These are phyloP conservation scores for Ganoderma leucocontextum DNA, from an alignment of 1,284 basidiomycete genomes.

Conservation along the genomic window DNA sequence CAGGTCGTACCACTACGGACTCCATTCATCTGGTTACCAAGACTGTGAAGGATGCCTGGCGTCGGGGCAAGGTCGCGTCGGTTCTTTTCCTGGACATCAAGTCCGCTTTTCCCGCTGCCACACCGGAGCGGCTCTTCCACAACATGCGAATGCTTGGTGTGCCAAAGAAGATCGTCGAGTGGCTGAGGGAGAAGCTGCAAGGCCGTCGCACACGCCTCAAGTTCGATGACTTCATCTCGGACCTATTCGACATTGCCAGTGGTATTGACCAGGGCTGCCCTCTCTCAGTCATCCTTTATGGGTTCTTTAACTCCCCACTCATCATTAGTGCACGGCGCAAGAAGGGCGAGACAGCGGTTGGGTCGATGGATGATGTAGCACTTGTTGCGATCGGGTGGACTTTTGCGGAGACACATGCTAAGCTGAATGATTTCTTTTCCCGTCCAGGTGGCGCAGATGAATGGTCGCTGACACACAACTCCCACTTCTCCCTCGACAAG, in stretches of 20 bases:
- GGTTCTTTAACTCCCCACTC: conserved; percentile 44
- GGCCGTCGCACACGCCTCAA: conserved; percentile 36
- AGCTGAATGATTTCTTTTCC: conserved; percentile 22
- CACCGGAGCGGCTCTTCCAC: conserved; percentile 41
- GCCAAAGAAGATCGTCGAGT: conserved; percentile 37
- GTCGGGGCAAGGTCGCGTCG: conserved; percentile 39
- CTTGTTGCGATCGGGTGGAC: conserved; percentile 9
- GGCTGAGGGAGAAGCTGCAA: conserved; percentile 34
- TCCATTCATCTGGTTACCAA: conserved; percentile 44
- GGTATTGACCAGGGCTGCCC: conserved; percentile 47
- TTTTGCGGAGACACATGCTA: background rate
- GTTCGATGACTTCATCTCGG: conserved; percentile 44
- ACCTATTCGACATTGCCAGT: conserved; percentile 35
- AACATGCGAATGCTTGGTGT: conserved; percentile 42
- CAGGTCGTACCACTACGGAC: conserved; percentile 47
- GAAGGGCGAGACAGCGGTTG: conserved; percentile 31
- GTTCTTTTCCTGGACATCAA: conserved; percentile 50
- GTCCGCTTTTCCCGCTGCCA: conserved; percentile 48
- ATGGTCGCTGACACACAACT: conserved; percentile 39
- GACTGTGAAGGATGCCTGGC: conserved; percentile 46
- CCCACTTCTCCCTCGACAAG: conserved; percentile 37
- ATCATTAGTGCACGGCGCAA: conserved; percentile 25
- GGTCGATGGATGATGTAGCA: conserved; percentile 42
- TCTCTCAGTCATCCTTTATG: conserved; percentile 31
- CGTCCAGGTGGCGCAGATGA: conserved; percentile 36